Evolutionary conservation across 2,329 filamentous ascomycete genomes (phyloP), one percentile per base, ranked within the genome.

Genomic region (Bisporella sp.): DNA sequence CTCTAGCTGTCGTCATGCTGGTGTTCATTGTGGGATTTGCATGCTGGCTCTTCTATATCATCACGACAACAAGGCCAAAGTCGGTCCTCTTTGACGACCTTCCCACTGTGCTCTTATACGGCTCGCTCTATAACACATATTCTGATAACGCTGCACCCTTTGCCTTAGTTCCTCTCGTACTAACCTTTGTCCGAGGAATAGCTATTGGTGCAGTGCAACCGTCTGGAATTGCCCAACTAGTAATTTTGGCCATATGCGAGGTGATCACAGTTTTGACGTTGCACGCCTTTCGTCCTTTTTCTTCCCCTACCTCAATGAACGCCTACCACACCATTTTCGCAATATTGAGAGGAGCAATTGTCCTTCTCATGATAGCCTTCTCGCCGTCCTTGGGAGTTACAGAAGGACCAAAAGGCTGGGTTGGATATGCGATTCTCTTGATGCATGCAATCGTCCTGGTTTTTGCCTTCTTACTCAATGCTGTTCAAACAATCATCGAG

Each of bases 41-140:
- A 2, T 74, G 74, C 31, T 96, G 90, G 84, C 79, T 95, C 30
- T 79, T 96, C 45, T 82, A 81, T 62, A 75, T 95, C 46, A 92
- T 97, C 60, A 82, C 85, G 50, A 81, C 76, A 29, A 93, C 89
- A 1, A 84, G 87, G 56, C 91, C 91, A 5, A 84, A 90, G 54
- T 87, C 89, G 1, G 86, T 89, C 58, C 76, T 99, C 7, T 99
- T 96, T 66, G 93, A 99, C 68, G 90, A 97, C 62, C 75, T 99
- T 45, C 83, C 89, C 5, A 96, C 89, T 0, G 83, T 97, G 6
- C 75, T 99, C 2, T 77, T 89, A 1, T 97, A 96, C 61, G 93
- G 93, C 0, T 89, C 93, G 5, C 74, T 99, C 6, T 99, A 99
- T 69, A 99, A 99, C 69, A 99, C 93, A 0, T 97, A 95, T 67